Conservation (phyloP, 805 yeast genomes). For the Yamadazyma philogaea region DNA sequence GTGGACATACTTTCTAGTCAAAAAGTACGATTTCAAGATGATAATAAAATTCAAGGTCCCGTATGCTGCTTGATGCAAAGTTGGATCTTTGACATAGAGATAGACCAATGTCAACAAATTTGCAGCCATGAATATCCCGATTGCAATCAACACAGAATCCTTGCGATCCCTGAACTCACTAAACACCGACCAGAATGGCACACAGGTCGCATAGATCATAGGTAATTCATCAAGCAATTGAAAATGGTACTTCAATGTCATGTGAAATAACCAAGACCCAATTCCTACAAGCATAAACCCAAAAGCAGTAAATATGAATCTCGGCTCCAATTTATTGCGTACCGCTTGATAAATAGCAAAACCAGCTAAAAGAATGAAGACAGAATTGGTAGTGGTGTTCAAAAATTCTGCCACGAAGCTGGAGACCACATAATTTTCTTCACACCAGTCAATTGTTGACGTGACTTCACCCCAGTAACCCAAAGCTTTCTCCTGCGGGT, state of each 20-base stretch:
- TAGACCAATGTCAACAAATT: conserved; percentile 66
- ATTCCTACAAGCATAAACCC: conserved; percentile 90
- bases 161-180: conserved; percentile 49
- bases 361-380: conserved; percentile 52
- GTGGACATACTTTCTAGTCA: conserved; percentile 52
- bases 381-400: conserved; percentile 75
- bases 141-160: conserved; percentile 44
- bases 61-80: conserved; percentile 84
- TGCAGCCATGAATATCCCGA: conserved; percentile 51
- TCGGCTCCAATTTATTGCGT: conserved; percentile 57
- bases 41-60: conserved; percentile 75
- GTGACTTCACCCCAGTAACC: conserved; percentile 85
- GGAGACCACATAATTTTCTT: conserved; percentile 88
- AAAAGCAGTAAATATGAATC: conserved; percentile 67
- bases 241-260: conserved; percentile 87
- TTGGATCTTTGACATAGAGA: conserved; percentile 72
- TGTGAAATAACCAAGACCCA: conserved; percentile 94
- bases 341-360: conserved; percentile 62
- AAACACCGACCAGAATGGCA: conserved; percentile 85
- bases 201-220: conserved; percentile 96
- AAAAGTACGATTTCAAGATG: conserved; percentile 53
- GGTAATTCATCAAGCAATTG: conserved; percentile 95
- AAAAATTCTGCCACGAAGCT: conserved; percentile 86
- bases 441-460: conserved; percentile 99
- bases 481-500: conserved; percentile 50